Evolutionary conservation across 2,329 filamentous ascomycete genomes (phyloP), one percentile per base, ranked within the genome.

Genomic region (Fusarium domesticum): DNA sequence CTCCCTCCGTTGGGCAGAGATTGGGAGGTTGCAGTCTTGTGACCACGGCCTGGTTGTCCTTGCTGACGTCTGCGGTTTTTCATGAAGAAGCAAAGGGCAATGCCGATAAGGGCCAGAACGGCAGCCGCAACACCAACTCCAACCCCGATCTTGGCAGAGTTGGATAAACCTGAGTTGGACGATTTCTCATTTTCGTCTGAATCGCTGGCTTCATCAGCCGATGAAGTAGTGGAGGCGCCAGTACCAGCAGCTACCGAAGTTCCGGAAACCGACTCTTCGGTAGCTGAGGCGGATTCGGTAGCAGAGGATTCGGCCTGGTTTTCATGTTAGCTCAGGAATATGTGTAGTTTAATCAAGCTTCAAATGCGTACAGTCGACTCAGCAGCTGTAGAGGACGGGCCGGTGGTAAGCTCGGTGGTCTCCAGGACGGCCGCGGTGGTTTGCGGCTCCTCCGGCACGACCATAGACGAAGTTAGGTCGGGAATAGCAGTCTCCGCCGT

Each of bases 131-230:
- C 65, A 34, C 72, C 74, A 35, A 76, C 66, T 20, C 72, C 74
- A 43, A 80, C 74, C 7, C 77, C 77, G 34, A 70, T 70, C 45
- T 75, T 70, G 10, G 70, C 74, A 6, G 67, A 69, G 3, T 67
- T 47, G 16, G 57, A 57, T 35, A 61, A 40, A 18, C 56, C 54
- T 18, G 43, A 50, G 14, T 41, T 49, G 19, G 48, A 50, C 14
- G 49, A 44, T 15, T 54, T 45, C n/a, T 54, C 47, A 6, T 57
- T 39, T 12, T 56, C 44, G 14, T 50, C 43, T 10, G 42, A 32
- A 15, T 47, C 43, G 14, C 48, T 34, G 18, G 47, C 37, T 18
- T 38, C 40, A 18, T 43, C 45, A 11, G 50, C 41, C 15, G 51
- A 43, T 11, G 39, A 47, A 35, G 51, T 33, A 23, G 48, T 56